A percentile compares a stretch with the other conserved stretches of the same genome.
phyloP scores from a whole-genome alignment of 208 protist species.

The Trypanosomatidae sp. region DNA sequence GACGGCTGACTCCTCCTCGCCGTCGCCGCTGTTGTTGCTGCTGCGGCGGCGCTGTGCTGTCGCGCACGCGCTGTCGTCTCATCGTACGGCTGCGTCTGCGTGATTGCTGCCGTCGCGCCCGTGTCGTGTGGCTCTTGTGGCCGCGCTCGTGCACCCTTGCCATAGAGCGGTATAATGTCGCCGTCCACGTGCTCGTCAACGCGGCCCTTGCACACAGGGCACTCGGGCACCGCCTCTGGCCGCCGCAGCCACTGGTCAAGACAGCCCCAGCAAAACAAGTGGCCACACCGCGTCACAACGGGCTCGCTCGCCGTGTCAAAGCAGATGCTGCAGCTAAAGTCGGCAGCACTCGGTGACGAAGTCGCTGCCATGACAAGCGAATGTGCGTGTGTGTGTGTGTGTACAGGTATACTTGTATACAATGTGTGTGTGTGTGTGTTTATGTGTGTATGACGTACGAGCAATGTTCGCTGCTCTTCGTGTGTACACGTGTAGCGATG shows the following conservation, averaged over 20 bases:
- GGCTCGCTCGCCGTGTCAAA: constrained; percentile 49
- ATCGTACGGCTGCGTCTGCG: neutral
- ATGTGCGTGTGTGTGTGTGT: too few relatives aligned
- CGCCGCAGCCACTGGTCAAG: constrained; percentile 60
- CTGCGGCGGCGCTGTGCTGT: neutral
- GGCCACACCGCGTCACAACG: constrained; percentile 75
- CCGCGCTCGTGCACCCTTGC: constrained; percentile 19
- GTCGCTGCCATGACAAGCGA: too few relatives aligned
- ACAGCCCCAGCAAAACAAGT: constrained; percentile 80
- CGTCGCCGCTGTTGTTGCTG: neutral
- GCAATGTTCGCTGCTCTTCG: too few relatives aligned
- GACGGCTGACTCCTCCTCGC: neutral
- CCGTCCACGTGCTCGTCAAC: constrained; percentile 31
- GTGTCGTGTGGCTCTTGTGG: constrained; percentile 1
- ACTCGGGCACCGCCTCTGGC: constrained; percentile 22
- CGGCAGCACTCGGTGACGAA: constrained; percentile 6
- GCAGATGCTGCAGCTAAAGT: constrained; percentile 78
- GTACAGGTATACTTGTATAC: neutral
- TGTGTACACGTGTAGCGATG: too few relatives aligned
- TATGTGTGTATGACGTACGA: too few relatives aligned
- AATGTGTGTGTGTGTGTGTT: neutral
- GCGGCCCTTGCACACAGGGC: constrained; percentile 66
- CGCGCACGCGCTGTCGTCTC: neutral
- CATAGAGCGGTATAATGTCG: constrained; percentile 76
- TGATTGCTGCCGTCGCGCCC: neutral